Evolutionary conservation across 495 filamentous ascomycete species (phyloP).

Genomic region (Tetracladium marchalianum): DNA sequence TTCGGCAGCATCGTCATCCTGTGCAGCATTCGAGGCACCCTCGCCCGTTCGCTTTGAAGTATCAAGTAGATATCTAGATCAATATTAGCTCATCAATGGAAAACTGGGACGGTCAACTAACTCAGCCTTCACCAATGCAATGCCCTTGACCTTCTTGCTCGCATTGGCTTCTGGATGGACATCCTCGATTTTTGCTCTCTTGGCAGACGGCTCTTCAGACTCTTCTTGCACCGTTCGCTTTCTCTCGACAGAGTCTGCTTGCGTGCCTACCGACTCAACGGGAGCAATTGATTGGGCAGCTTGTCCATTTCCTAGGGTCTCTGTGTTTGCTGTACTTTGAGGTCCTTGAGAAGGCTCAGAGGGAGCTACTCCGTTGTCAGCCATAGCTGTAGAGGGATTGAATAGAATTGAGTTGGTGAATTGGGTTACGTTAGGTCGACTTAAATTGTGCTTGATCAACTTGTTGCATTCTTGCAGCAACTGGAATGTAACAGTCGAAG

Average conservation of each 20-base stretch:
- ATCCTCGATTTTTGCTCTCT: conserved; percentile 48
- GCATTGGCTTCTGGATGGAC: conserved; percentile 15
- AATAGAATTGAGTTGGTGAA: neutral
- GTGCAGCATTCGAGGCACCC: conserved; percentile 7
- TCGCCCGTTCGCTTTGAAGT: neutral
- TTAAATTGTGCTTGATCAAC: neutral
- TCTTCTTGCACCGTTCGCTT: neutral
- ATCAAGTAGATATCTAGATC: conserved; percentile 14
- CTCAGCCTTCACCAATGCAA: conserved; percentile 81
- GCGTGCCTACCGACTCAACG: conserved; percentile 24
- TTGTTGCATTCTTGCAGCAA: no score
- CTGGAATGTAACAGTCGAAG: no score
- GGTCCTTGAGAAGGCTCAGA: conserved; percentile 12
- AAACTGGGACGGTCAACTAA: conserved; percentile 31
- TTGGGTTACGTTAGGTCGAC: neutral
- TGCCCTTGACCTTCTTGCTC: conserved; percentile 46
- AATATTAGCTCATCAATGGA: conserved; percentile 1
- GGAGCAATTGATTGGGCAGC: conserved; percentile 14
- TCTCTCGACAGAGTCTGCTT: conserved; percentile 24
- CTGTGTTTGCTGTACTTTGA: neutral
- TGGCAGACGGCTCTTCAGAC: conserved; percentile 41
- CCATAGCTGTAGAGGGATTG: neutral
- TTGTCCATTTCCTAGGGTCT: conserved; percentile 10
- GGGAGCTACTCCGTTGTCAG: conserved; percentile 5
- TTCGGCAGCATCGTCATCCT: conserved; percentile 59